phyloP scores from a whole-genome alignment of 2,329 filamentous ascomycete genomes.

The Trematosphaeria pertusa region DNA sequence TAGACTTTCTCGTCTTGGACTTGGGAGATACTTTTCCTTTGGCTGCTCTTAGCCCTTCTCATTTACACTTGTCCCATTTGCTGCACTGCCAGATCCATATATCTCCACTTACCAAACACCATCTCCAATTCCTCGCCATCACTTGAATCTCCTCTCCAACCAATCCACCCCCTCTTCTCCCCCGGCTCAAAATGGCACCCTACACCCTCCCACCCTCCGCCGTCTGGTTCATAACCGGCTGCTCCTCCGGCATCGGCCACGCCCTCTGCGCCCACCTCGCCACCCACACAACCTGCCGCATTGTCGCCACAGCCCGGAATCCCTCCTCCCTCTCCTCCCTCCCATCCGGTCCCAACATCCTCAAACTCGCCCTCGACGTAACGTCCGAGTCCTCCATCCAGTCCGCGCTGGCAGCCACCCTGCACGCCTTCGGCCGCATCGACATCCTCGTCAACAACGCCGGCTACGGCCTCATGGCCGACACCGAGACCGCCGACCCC shows the following conservation, averaged over 20 bases:
- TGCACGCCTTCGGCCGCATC: conserved; percentile 74
- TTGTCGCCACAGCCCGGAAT: conserved; percentile 60
- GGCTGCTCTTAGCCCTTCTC: too few species aligned
- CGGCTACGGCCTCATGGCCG: conserved; percentile 45
- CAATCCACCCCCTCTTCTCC: too few species aligned
- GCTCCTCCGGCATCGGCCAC: conserved; percentile 58
- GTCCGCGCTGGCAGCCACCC: conserved; percentile 57
- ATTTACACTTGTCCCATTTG: too few species aligned
- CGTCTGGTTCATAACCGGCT: conserved; percentile 48
- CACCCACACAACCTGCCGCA: conserved; percentile 47
- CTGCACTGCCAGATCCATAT: too few species aligned
- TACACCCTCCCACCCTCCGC: conserved; percentile 18
- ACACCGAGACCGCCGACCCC: conserved; percentile 37
- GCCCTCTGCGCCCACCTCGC: conserved; percentile 50
- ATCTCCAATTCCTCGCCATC: too few species aligned
- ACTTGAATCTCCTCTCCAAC: background rate
- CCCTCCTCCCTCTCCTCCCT: conserved; percentile 51
- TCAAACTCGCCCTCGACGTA: conserved; percentile 59
- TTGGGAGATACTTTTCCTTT: too few species aligned
- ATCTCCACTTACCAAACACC: too few species aligned
- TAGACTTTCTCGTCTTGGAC: too few species aligned
- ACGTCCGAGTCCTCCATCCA: conserved; percentile 50
- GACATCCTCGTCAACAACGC: conserved; percentile 57
- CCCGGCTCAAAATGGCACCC: conserved; percentile 19
- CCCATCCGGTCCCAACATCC: conserved; percentile 47